Evolutionary conservation across 805 yeast species (phyloP).

Genomic region (Kregervanrija pseudodelftensis): DNA sequence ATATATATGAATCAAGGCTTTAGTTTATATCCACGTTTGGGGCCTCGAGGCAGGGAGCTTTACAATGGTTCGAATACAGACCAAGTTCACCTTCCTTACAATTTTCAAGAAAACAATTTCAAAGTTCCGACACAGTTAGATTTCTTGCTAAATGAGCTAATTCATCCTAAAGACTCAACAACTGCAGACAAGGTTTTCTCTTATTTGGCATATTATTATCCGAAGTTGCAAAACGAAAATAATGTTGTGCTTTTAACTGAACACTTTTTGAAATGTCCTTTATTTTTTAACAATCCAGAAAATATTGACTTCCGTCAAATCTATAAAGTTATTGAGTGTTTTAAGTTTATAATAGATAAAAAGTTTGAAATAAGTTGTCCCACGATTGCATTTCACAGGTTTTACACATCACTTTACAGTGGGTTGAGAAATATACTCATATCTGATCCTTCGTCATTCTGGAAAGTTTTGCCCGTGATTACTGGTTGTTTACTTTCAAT

Average conservation of each 20-base stretch:
- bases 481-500: conserved; percentile 38
- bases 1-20: too few species aligned
- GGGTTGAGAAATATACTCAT: conserved; percentile 1
- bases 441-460: conserved; percentile 18
- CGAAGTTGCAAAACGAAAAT: conserved; percentile 39
- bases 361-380: conserved; percentile 44
- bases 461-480: conserved; percentile 43
- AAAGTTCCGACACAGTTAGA: conserved; percentile 37
- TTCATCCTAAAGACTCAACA: conserved; percentile 31
- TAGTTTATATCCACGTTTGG: conserved; percentile 8
- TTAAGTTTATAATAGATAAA: conserved; percentile 36
- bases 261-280: conserved; percentile 37
- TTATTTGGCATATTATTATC: conserved; percentile 44
- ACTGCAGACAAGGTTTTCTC: conserved; percentile 30
- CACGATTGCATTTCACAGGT: conserved; percentile 36
- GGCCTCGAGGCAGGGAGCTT: conserved; percentile 18
- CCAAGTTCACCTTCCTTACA: background rate
- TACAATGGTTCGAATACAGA: background rate
- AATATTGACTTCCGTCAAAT: conserved; percentile 24
- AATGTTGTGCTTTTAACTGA: conserved; percentile 39
- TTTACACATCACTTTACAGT: conserved; percentile 26
- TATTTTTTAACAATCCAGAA: conserved; percentile 22
- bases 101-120: too few species aligned
- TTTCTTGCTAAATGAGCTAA: conserved; percentile 36
- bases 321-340: conserved; percentile 40